Base-by-base conservation (phyloP, 2,329 filamentous ascomycete genomes). In the Cladophialophora carrionii region DNA sequence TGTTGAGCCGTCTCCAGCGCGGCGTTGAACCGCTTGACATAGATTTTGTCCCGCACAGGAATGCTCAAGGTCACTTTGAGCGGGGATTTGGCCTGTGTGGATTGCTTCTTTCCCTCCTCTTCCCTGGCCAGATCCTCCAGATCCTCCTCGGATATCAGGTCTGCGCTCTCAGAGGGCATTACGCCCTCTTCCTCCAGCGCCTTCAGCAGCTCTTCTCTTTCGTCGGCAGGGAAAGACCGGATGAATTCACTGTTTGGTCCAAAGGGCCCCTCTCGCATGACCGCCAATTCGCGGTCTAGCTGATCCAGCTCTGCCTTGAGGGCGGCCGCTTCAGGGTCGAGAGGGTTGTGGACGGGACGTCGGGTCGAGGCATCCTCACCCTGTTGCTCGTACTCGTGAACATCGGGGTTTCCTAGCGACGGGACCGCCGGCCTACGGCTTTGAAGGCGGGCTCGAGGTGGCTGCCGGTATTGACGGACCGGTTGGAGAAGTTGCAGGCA, bases 241-340 rank as follows among this genome's bases (percentile, higher is more conserved):
- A 82, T 81, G 52, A 81, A 81, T 20, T 74, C 72, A 66, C 80
- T 78, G 64, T 80, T 76, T 14, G 77, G 77, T 29, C 74, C 74
- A 65, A 78, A 81, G 12, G 79, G 79, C 1, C 78, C 79, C 65
- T 79, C 74, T 65, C 75, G 74, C 61, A 81, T 55, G 10, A 74
- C 68, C 43, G 77, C 73, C 37, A 81, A 69, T 66, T 81, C 78
- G 49, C 73, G 68, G 56, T 80, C 75, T 29, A 82, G 70, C 65
- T 76, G 72, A 17, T 76, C 72, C 54, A 81, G 72, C 68, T 79
- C 74, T 24, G 71, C 64, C 66, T 76, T 73, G 17, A 80, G 67
- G 31, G 76, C 74, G 46, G 77, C 72, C 59, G 73, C 71, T 54
- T 80, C 78, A 34, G 73, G 73, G 17, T 71, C 74, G 20, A 77